These are phyloP conservation scores for Sclerotinia borealis DNA, from an alignment of 2,329 filamentous ascomycete species.

Conservation along the genomic window DNA sequence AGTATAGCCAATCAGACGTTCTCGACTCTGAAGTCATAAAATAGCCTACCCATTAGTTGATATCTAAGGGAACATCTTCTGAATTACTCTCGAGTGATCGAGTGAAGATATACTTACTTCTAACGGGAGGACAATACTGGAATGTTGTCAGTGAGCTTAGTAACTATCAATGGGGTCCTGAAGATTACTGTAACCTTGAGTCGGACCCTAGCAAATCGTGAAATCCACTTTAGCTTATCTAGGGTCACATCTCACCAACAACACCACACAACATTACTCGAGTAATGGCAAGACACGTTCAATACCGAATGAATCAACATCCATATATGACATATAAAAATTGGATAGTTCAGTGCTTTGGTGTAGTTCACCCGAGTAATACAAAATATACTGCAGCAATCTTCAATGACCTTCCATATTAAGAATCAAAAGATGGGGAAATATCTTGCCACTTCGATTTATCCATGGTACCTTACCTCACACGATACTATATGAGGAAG, in stretches of 20 bases:
- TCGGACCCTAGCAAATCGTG: not conserved
- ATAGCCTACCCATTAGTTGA: too few relatives aligned
- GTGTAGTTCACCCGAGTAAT: not conserved
- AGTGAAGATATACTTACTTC: not conserved
- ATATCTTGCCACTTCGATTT: not conserved
- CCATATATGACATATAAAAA: not conserved
- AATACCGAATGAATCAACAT: not conserved
- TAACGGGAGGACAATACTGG: not conserved
- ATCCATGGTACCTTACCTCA: not conserved
- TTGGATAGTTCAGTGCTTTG: not conserved
- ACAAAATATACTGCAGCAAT: not conserved
- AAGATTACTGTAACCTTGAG: not conserved
- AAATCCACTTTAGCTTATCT: not conserved
- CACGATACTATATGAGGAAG: slow-evolving; percentile 7
- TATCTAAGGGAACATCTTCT: not conserved
- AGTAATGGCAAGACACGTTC: too few relatives aligned
- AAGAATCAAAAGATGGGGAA: not conserved
- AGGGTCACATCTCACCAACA: not conserved
- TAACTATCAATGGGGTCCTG: not conserved
- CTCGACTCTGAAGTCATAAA: too few relatives aligned
- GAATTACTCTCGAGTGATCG: not conserved
- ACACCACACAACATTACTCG: not conserved
- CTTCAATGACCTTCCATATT: not conserved
- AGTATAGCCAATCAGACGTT: not conserved
- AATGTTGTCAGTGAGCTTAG: too few relatives aligned